Base-by-base conservation (phyloP, 495 filamentous ascomycete species). In the Hamigera avellanea region DNA sequence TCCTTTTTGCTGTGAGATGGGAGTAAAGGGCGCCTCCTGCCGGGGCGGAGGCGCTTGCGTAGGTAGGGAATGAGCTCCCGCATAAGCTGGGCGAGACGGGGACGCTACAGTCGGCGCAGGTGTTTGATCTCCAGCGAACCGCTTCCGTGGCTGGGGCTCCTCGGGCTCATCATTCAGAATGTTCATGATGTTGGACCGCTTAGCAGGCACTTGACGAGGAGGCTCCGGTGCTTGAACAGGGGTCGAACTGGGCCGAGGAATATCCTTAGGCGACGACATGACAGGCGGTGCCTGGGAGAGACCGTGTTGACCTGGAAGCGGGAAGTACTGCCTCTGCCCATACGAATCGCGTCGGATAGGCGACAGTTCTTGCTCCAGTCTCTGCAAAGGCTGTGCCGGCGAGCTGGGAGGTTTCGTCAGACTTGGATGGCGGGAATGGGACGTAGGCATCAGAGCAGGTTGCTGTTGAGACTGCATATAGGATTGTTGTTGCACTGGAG, bases 141-240 rank as follows among this genome's bases (percentile, higher is more conserved):
- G 62, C 40, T 74, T 76, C 9, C 63, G 53, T 14, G 69, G 69
- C 35, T 69, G 67, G 14, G 69, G 69, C 17, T 77, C 73, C 28
- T 62, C 66, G 0, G 72, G 67, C 36, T 77, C 73, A 26, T 72
- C 69, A 41, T 76, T 76, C 18, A 77, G 50, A 33, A 77, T 64
- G 18, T 61, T 71, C 65, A 75, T 71, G 31, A 77, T 74, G 27
- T 69, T 76, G 12, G 72, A 76, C 19, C 66, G 69, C 40, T 76
- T 77, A 5, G 70, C 69, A 28, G 61, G 66, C 16, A 67, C 64
- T 28, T 67, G 66, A 19, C 61, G 59, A 33, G 69, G 54, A 21
- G 59, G 45, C 35, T 67, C 67, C 0, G 62, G 40, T n/a, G 50
- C 48, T 42, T 56, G 60, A 14, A 43, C 44, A 12, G 66, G 62